These are phyloP conservation scores for Pyrenophora graminea DNA, from an alignment of 2,329 filamentous ascomycete genomes.

Conservation along the genomic window DNA sequence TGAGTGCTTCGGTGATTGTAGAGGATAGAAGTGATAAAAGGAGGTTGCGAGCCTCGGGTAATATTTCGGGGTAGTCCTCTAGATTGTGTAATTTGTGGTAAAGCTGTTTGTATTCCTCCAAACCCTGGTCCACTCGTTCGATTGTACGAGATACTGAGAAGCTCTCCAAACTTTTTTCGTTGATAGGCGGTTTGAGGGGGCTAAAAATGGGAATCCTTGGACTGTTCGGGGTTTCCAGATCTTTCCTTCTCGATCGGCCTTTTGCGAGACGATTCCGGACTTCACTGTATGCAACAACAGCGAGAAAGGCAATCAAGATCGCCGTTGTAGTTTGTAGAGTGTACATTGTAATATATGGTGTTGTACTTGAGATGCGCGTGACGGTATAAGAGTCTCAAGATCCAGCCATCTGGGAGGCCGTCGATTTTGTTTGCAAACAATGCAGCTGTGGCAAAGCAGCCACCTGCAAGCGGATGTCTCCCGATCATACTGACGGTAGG, in stretches of 20 bases:
- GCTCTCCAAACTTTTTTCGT: neutral
- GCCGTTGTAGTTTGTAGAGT: constrained; percentile 28
- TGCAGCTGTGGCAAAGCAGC: constrained; percentile 1
- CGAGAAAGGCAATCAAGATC: constrained; percentile 26
- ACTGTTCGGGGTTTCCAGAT: constrained; percentile 20
- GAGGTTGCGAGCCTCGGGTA: constrained; percentile 40
- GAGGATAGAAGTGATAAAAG: constrained; percentile 45
- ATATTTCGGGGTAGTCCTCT: constrained; percentile 43
- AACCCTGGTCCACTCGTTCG: neutral
- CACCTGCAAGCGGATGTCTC: neutral
- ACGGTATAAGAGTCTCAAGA: neutral
- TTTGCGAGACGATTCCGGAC: constrained; percentile 21
- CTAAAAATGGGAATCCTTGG: constrained; percentile 6
- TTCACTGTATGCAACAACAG: constrained; percentile 22
- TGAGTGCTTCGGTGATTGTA: constrained; percentile 30
- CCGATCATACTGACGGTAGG: constrained; percentile 9
- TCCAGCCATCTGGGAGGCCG: neutral
- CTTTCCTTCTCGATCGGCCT: constrained; percentile 19
- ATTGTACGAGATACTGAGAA: neutral
- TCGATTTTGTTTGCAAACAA: neutral
- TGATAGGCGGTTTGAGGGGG: constrained; percentile 2
- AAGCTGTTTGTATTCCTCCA: constrained; percentile 36
- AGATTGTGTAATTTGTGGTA: constrained; percentile 51
- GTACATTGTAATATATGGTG: constrained; percentile 17
- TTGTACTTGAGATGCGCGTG: neutral